Percentiles rank a stretch among this genome's conserved stretches.
phyloP scores from a whole-genome alignment of 805 yeast genomes.

The Wickerhamiella brachini region DNA sequence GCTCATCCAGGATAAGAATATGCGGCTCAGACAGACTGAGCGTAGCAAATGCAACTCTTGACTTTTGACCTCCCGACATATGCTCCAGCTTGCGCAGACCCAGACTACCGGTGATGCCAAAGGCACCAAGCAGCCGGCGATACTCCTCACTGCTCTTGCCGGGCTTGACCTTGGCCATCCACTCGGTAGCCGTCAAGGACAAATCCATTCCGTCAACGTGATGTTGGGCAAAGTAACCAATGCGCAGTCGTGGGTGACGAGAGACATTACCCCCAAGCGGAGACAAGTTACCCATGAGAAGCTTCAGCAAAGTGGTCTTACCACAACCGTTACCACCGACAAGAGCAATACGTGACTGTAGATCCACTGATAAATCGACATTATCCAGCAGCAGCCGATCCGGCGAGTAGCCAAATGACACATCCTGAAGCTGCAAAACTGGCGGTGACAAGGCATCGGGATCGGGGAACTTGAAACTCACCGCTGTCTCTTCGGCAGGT shows the following conservation, averaged over 20 bases:
- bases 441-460: slow-evolving; percentile 92
- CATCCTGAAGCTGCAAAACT: slow-evolving; percentile 73
- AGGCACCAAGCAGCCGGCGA: slow-evolving; percentile 90
- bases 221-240: slow-evolving; percentile 96
- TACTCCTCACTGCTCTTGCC: slow-evolving; percentile 94
- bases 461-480: slow-evolving; percentile 86
- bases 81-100: slow-evolving; percentile 83
- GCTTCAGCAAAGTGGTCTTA: slow-evolving; percentile 85
- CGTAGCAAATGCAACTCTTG: slow-evolving; percentile 96
- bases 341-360: slow-evolving; percentile 89
- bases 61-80: slow-evolving; percentile 95
- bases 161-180: slow-evolving; percentile 84
- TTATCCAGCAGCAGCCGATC: slow-evolving; percentile 43
- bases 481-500: slow-evolving; percentile 80
- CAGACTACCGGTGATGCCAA: slow-evolving; percentile 90
- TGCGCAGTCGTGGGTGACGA: slow-evolving; percentile 72
- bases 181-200: slow-evolving; percentile 69
- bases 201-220: slow-evolving; percentile 97
- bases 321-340: slow-evolving; percentile 99
- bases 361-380: slow-evolving; percentile 80
- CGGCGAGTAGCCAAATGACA: slow-evolving; percentile 70
- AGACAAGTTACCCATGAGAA: slow-evolving; percentile 60
- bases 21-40: slow-evolving; percentile 84
- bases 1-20: slow-evolving; percentile 86
- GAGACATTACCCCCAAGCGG: slow-evolving; percentile 73